phyloP scores from a whole-genome alignment of 139 green algal genomes.

The Haematococcus sp. region DNA sequence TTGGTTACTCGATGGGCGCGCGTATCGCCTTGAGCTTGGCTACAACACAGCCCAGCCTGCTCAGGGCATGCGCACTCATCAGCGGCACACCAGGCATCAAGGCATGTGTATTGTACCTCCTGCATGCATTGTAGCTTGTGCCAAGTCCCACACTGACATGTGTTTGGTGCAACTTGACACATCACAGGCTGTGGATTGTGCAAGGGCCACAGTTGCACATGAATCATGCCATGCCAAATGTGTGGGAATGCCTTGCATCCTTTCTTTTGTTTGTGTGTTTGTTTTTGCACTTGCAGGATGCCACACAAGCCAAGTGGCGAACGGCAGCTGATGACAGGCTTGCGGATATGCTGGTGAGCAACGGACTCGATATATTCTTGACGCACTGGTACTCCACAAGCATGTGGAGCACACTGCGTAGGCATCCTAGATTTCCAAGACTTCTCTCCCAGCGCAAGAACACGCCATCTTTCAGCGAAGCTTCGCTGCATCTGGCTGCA shows the following conservation, averaged over 20 bases:
- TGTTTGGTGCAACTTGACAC: not conserved
- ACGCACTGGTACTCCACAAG: slow-evolving; percentile 68
- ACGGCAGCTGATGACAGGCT: slow-evolving; percentile 46
- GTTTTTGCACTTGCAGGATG: slow-evolving; percentile 30
- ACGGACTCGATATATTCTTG: slow-evolving; percentile 56
- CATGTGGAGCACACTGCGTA: slow-evolving; percentile 62
- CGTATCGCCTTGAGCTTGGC: slow-evolving; percentile 63
- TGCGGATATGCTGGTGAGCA: slow-evolving; percentile 30
- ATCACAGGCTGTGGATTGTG: not conserved
- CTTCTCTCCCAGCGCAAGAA: slow-evolving; percentile 24
- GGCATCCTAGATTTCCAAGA: slow-evolving; percentile 39
- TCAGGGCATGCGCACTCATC: slow-evolving; percentile 41
- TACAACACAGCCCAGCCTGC: not conserved
- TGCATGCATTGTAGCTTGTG: too few relatives aligned
- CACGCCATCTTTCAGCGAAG: not conserved
- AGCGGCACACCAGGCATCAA: slow-evolving; percentile 57
- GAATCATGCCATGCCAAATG: too few relatives aligned
- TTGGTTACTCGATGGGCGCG: slow-evolving; percentile 83
- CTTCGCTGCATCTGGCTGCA: slow-evolving; percentile 16
- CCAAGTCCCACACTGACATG: not conserved
- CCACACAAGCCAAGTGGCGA: slow-evolving; percentile 29
- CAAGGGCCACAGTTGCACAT: not conserved
- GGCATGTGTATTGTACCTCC: too few relatives aligned
- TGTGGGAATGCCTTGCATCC: too few relatives aligned
- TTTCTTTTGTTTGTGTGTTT: too few relatives aligned